Evolutionary conservation across 176 grass and related monocot species (phyloP).

Genomic region (Cenchrus americanus): DNA sequence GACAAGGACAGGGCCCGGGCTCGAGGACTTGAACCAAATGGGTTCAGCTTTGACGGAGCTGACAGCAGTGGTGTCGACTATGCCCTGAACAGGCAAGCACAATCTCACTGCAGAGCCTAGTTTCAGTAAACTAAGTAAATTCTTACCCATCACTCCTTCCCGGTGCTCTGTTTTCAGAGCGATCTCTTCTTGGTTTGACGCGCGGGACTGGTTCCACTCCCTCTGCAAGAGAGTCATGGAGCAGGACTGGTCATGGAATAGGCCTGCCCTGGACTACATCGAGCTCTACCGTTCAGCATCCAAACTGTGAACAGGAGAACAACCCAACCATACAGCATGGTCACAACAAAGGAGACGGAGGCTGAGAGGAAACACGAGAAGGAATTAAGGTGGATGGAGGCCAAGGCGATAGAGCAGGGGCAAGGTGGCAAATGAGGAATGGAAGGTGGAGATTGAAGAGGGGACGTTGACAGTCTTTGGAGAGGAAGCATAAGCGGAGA

Average conservation of each 20-base stretch:
- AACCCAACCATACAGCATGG: too few species aligned
- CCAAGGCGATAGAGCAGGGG: too few species aligned
- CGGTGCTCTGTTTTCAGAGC: slow-evolving; percentile 54
- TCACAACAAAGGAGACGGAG: neutral
- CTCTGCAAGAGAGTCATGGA: slow-evolving; percentile 88
- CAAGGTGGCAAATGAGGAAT: too few species aligned
- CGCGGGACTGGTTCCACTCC: slow-evolving; percentile 62
- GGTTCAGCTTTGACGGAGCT: slow-evolving; percentile 81
- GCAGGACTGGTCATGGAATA: slow-evolving; percentile 97
- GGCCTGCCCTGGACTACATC: slow-evolving; percentile 82
- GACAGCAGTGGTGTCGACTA: slow-evolving; percentile 62
- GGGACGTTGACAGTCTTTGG: too few species aligned
- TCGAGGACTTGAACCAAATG: slow-evolving; percentile 74
- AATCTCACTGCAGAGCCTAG: neutral
- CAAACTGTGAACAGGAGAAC: slow-evolving; percentile 30
- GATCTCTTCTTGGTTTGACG: slow-evolving; percentile 67
- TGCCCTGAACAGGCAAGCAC: slow-evolving; percentile 71
- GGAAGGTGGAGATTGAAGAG: too few species aligned
- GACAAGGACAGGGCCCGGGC: slow-evolving; percentile 73
- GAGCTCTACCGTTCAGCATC: slow-evolving; percentile 73
- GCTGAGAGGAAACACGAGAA: too few species aligned
- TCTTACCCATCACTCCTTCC: neutral
- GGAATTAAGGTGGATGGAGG: too few species aligned
- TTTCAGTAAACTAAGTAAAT: neutral
- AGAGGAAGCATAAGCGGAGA: too few species aligned